These are phyloP conservation scores for Vicia faba DNA, from an alignment of 306 rosid species.

Conservation along the genomic window DNA sequence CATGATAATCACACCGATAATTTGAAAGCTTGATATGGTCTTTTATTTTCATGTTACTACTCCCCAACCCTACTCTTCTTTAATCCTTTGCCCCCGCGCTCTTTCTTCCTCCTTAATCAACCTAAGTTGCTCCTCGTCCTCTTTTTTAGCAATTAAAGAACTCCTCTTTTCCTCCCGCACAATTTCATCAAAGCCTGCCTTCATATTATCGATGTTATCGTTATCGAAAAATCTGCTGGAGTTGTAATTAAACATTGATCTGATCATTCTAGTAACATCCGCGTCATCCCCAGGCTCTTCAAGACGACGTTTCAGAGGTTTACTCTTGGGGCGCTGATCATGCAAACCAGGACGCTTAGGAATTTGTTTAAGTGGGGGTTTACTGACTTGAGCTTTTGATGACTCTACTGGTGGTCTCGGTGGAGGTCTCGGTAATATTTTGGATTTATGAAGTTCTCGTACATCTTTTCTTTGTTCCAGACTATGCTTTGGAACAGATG, in stretches of 20 bases:
- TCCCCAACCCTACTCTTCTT: constrained; percentile 53
- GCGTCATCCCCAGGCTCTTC: constrained; percentile 51
- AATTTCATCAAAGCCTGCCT: constrained; percentile 78
- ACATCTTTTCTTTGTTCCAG: constrained; percentile 56
- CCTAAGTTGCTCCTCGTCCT: constrained; percentile 69
- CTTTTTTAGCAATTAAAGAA: constrained; percentile 51
- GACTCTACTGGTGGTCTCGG: constrained; percentile 57
- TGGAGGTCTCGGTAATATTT: constrained; percentile 56
- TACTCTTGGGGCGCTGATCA: constrained; percentile 66
- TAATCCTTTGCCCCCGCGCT: constrained; percentile 37
- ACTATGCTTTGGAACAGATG: constrained; percentile 48
- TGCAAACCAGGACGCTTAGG: constrained; percentile 40
- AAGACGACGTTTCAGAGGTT: constrained; percentile 41
- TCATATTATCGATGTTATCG: constrained; percentile 73
- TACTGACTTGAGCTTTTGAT: constrained; percentile 61
- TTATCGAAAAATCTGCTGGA: constrained; percentile 48
- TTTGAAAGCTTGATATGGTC: background rate
- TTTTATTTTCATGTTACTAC: background rate
- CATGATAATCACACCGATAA: constrained; percentile 25
- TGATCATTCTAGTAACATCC: constrained; percentile 52
- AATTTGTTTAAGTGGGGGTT: constrained; percentile 57
- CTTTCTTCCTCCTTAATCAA: constrained; percentile 58
- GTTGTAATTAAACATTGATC: constrained; percentile 67
- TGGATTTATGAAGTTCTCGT: constrained; percentile 54
- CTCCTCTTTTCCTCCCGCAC: constrained; percentile 72